Evolutionary conservation across 108 stramenopile species (phyloP), one percentile per base, ranked within the genome.

Genomic region (Thalassiosira profunda): DNA sequence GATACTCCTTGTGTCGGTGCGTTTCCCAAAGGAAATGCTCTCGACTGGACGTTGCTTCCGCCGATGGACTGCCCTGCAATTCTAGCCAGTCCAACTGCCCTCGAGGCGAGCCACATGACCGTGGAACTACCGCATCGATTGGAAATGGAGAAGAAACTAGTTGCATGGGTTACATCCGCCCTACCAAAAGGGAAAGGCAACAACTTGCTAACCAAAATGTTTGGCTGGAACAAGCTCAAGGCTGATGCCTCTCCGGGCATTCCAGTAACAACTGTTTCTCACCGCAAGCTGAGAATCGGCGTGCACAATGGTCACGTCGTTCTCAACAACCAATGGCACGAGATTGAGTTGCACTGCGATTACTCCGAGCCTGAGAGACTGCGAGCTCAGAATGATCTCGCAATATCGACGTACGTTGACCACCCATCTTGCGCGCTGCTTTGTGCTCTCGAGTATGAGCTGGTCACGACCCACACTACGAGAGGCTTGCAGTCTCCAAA

Each of bases 1-100:
- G 24, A 15, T 33, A 23, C n/a, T 28, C n/a, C n/a, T n/a, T 60
- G 58, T 38, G 60, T 70, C 45, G 69, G 69, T 37, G 69, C 58
- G 2, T 6, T 9, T 18, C 51, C 69, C 2, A 12, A 9, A 9
- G 69, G 69, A 14, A 60, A 60, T 38, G 31, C 42, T 25, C 9
- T 49, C 10, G 56, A 57, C 17, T 70, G 69, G 69, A 23, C 33
- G 15, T 14, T 70, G 3, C 9, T 10, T 7, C 69, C 69, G 9
- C 35, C 58, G n/a, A n/a, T n/a, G n/a, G n/a, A n/a, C n/a, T n/a
- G n/a, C n/a, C n/a, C n/a, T n/a, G n/a, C n/a, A n/a, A n/a, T n/a
- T n/a, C n/a, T n/a, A n/a, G n/a, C n/a, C n/a, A n/a, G n/a, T n/a
- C n/a, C n/a, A n/a, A n/a, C n/a, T n/a, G n/a, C 20, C 53, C 66